Evolutionary conservation across 305 asterid genomes (phyloP), one percentile per base, ranked within the genome.

Genomic region (Stenogyne calaminthoides): DNA sequence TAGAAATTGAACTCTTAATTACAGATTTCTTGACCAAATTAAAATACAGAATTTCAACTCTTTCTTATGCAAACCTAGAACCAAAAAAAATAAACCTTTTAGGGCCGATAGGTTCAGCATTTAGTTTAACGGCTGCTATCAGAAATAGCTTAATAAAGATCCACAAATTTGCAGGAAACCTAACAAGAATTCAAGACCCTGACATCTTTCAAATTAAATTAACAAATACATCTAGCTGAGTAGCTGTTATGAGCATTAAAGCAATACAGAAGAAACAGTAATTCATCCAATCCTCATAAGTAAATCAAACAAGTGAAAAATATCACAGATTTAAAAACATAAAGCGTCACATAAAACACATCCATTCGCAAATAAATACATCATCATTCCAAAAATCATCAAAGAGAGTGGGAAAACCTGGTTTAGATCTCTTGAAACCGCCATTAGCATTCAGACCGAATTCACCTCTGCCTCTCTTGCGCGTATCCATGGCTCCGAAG

Each of bases 391-490:
- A 19, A 4, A 49, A 29, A 16, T 4, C 16, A 57, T 57, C 49
- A 63, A 5, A 37, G 9, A 20, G 34, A 62, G 14, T 64, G 65
- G 61, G 57, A 36, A 37, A 44, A 90, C 96, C 96, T 86, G 89
- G 76, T 72, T 77, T 90, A 27, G 88, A 54, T 77, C 80, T 90
- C 89, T 90, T 90, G 29, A 81, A 67, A 40, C 85, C 89, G 9
- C 89, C 91, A 86, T 87, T 86, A 65, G 78, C 85, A 73, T 73
- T 86, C 18, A 69, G 7, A 14, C 81, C 81, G 64, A 81, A 82
- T 73, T 82, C 94, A 15, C 69, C 78, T 76, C 90, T 81, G 80
- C 76, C 87, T 76, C 95, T 82, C 84, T 85, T 90, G 57, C 91
- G 90, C 42, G 80, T 63, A 68, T 88, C 90, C 96, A 89, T 89